A percentile compares a stretch with the other conserved stretches of the same genome.
phyloP scores from a whole-genome alignment of 176 grass and related monocot species.

The Elymus sibiricus region DNA sequence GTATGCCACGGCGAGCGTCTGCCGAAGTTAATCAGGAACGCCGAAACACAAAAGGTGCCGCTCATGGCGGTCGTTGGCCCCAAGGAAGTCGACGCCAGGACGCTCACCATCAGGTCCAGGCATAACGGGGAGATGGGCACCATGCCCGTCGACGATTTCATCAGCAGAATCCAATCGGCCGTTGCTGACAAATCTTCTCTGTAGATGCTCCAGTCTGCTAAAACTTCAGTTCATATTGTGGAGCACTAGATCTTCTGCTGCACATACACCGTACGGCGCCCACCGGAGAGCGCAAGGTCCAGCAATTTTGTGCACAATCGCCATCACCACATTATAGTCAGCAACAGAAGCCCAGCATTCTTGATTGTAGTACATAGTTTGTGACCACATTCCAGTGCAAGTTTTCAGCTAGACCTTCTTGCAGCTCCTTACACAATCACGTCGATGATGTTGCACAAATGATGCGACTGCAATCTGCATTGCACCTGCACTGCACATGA shows the following conservation, averaged over 20 bases:
- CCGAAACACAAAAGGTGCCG: conserved; percentile 84
- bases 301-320: conserved; percentile 8
- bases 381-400: neutral
- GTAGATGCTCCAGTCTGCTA: neutral
- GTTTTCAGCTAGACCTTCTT: neutral
- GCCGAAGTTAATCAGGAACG: conserved; percentile 85
- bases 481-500: neutral
- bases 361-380: neutral
- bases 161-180: conserved; percentile 34
- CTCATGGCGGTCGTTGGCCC: conserved; percentile 91
- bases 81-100: conserved; percentile 70
- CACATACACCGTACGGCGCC: neutral
- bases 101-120: conserved; percentile 75
- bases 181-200: conserved; percentile 50
- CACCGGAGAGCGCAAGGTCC: neutral
- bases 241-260: neutral
- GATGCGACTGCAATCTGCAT: neutral
- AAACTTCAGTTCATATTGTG: neutral
- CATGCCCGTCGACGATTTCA: conserved; percentile 68
- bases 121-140: conserved; percentile 73
- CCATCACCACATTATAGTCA: neutral
- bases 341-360: neutral
- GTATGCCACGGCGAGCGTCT: conserved; percentile 78
- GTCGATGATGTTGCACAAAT: neutral
- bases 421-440: neutral